Base-by-base conservation (phyloP, 192 early-diverging fungal species). In the Rhizophagus sp. region DNA sequence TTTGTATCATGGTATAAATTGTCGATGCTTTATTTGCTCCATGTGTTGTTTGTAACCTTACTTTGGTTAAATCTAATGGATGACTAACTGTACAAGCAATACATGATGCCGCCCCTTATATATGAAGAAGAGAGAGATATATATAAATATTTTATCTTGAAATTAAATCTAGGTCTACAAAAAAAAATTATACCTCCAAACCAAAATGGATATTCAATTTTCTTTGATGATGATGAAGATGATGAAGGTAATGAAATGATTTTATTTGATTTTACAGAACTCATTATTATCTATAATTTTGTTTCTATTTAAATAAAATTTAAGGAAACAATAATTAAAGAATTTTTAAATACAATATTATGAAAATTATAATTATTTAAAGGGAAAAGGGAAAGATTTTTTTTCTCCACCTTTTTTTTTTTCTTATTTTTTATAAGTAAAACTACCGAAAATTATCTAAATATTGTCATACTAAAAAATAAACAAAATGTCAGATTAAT, bases 11-110 rank as follows among this genome's bases (percentile, higher is more conserved):
- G 68, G 93, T 93, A 75, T 90, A 87, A 15, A 94, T 89, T 85
- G 94, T 88, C 49, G 93, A 92, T 47, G 66, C 85, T 57, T 79
- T 82, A 3, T 73, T 83, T 22, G 85, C 81, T 3, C 92, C 91
- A 39, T 93, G 94, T 33, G 87, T 87, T 17, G 95, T 99, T 82
- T 99, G 97, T 63, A 97, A 83, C 11, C 96, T 91, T 34, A 99
- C 97, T 82, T 98, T 97, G 70, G 94, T 87, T 61, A 96, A 87
- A 83, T 97, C 95, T 64, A 98, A 88, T 66, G 94, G 92, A 83
- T 97, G 93, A 0, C 91, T 92, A 39, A 94, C 90, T 12, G 91
- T 83, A 33, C 88, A 89, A 1, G 91, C 89, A 15, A 84, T 52
- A 50, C 88, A 88, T 47, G 91, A 87, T 41, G 91, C 88, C 5